Evolutionary conservation across 2,329 filamentous ascomycete genomes (phyloP).

Genomic region (Exophiala spinifera): DNA sequence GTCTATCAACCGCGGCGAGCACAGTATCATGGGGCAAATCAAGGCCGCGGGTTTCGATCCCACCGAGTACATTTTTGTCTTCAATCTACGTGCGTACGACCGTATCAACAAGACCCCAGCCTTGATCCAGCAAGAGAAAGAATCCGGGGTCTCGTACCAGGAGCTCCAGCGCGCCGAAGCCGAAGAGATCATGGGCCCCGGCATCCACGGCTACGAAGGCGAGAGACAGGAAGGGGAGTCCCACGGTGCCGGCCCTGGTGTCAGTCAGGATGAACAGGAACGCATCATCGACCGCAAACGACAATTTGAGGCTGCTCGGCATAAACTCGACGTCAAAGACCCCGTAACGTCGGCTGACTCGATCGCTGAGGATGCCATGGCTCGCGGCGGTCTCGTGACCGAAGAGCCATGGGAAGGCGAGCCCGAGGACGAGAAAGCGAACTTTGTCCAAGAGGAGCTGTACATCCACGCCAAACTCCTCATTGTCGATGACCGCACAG

Average conservation of each 20-base stretch:
- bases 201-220: constrained; percentile 59
- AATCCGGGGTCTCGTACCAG: constrained; percentile 78
- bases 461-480: constrained; percentile 88
- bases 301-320: constrained; percentile 45
- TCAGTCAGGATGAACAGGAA: constrained; percentile 40
- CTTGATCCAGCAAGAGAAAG: constrained; percentile 71
- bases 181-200: constrained; percentile 78
- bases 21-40: constrained; percentile 85
- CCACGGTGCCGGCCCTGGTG: constrained; percentile 7
- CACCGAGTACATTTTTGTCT: constrained; percentile 77
- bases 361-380: constrained; percentile 79
- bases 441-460: constrained; percentile 83
- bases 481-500: constrained; percentile 77
- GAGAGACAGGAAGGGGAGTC: constrained; percentile 35
- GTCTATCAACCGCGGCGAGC: constrained; percentile 83
- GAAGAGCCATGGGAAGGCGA: constrained; percentile 76
- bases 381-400: constrained; percentile 59
- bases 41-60: constrained; percentile 36
- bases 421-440: constrained; percentile 71
- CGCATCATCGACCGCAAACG: constrained; percentile 46
- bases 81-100: constrained; percentile 91
- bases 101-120: constrained; percentile 78
- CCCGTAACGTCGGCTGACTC: constrained; percentile 47
- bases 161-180: constrained; percentile 85
- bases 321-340: constrained; percentile 47